phyloP scores from a whole-genome alignment of 176 grass and related monocot genomes.

The Raddia guianensis region DNA sequence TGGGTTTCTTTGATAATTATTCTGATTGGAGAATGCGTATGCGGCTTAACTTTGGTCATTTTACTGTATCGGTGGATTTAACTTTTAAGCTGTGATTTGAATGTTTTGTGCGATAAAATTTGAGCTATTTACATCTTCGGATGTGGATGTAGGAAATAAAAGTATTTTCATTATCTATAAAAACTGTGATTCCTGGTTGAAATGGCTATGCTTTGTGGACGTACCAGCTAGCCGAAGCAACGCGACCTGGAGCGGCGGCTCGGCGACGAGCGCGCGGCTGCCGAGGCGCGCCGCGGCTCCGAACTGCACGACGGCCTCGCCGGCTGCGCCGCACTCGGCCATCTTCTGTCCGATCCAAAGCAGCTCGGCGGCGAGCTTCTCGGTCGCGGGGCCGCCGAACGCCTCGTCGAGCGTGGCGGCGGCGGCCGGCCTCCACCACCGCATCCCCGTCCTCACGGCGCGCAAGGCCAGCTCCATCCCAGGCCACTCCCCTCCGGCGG shows the following conservation, averaged over 20 bases:
- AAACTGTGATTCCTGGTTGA: too few relatives aligned
- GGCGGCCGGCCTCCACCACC: slow-evolving; percentile 43
- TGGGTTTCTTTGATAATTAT: too few relatives aligned
- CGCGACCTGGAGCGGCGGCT: slow-evolving; percentile 72
- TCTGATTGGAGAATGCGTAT: too few relatives aligned
- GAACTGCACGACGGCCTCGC: slow-evolving; percentile 60
- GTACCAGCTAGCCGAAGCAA: slow-evolving; percentile 60
- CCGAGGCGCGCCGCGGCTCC: slow-evolving; percentile 55
- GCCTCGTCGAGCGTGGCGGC: slow-evolving; percentile 31
- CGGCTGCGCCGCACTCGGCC: slow-evolving; percentile 52
- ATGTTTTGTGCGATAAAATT: too few relatives aligned
- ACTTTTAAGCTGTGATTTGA: too few relatives aligned
- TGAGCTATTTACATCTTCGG: too few relatives aligned
- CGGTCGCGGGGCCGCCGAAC: slow-evolving; percentile 45
- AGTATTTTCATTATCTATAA: too few relatives aligned
- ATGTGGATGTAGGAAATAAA: too few relatives aligned
- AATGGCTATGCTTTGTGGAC: not conserved
- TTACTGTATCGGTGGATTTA: too few relatives aligned
- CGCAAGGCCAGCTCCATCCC: slow-evolving; percentile 44
- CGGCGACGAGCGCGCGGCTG: slow-evolving; percentile 47
- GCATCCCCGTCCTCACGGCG: slow-evolving; percentile 50
- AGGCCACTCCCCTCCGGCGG: slow-evolving; percentile 30
- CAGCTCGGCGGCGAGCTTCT: slow-evolving; percentile 81
- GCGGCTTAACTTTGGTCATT: too few relatives aligned
- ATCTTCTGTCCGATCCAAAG: slow-evolving; percentile 88